phyloP scores from a whole-genome alignment of 208 protist genomes.

The Acanthamoeba triangularis region DNA sequence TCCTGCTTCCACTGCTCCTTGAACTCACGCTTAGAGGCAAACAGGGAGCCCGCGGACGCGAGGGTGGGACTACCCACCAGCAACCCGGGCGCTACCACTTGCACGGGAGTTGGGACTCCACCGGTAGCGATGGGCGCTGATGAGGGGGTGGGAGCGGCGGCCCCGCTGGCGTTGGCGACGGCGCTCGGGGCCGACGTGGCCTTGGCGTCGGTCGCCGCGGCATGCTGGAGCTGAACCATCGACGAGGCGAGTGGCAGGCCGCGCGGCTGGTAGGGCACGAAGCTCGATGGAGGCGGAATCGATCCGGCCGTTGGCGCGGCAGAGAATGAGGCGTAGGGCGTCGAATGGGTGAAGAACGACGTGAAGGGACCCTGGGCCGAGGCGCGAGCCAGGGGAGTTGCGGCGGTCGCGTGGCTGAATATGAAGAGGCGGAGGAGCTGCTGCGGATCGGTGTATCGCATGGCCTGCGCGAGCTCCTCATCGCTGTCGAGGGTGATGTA shows the following conservation, averaged over 20 bases:
- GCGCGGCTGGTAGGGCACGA: not conserved
- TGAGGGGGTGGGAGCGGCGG: not conserved
- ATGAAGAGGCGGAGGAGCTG: constrained; percentile 51
- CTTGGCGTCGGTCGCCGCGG: not conserved
- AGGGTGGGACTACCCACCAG: constrained; percentile 6
- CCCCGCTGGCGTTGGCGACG: not conserved
- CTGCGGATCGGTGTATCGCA: not conserved
- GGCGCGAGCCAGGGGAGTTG: not conserved
- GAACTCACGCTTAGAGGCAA: constrained; percentile 6
- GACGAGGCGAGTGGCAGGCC: too few species aligned
- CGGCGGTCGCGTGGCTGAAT: not conserved
- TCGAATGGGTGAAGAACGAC: not conserved
- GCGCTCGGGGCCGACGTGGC: not conserved
- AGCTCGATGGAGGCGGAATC: not conserved
- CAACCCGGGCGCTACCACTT: not conserved
- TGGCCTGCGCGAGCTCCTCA: constrained; percentile 25
- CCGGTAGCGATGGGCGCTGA: not conserved
- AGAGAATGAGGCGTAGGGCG: not conserved
- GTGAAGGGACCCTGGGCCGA: not conserved
- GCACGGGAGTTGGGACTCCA: not conserved
- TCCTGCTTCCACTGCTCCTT: constrained; percentile 41
- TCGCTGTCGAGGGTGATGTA: constrained; percentile 51
- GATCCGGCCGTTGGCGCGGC: not conserved
- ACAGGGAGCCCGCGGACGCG: not conserved
- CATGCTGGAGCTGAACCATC: not conserved